A percentile compares a stretch with the other conserved stretches of the same genome.
Conservation (phyloP, 2,329 filamentous ascomycete species). For the Hysterium pulicare region DNA sequence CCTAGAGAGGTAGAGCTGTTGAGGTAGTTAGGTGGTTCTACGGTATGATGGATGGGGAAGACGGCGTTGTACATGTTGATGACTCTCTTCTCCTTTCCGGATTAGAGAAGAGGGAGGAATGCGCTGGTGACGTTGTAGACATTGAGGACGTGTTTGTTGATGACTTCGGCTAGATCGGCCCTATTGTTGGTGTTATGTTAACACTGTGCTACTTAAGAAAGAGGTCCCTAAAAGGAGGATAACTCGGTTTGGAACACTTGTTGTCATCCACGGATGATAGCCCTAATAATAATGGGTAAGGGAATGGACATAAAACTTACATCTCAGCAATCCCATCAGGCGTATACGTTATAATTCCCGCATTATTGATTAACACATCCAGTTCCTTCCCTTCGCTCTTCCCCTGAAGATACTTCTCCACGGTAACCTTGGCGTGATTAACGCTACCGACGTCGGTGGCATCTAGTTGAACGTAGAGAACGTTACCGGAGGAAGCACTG, state of each 20-base stretch:
- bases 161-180: conserved; percentile 22
- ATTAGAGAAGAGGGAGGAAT: conserved; percentile 39
- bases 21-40: neutral
- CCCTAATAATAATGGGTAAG: too few species aligned
- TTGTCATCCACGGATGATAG: too few species aligned
- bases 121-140: conserved; percentile 39
- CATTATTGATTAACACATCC: conserved; percentile 49
- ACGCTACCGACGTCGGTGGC: conserved; percentile 26
- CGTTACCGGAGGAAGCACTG: conserved; percentile 17
- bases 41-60: neutral
- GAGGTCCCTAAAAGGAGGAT: too few species aligned
- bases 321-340: conserved; percentile 3
- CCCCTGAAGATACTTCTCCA: conserved; percentile 24
- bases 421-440: conserved; percentile 23
- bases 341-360: conserved; percentile 25
- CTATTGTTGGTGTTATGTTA: too few species aligned
- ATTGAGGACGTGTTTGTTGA: conserved; percentile 38
- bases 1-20: conserved; percentile 42
- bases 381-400: conserved; percentile 21
- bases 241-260: too few species aligned
- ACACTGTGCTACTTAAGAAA: too few species aligned
- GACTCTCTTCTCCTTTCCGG: conserved; percentile 42
- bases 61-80: conserved; percentile 39
- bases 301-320: too few species aligned
- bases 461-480: conserved; percentile 26